These are phyloP conservation scores for Inga oerstediana DNA, from an alignment of 306 rosid species.

Conservation along the genomic window DNA sequence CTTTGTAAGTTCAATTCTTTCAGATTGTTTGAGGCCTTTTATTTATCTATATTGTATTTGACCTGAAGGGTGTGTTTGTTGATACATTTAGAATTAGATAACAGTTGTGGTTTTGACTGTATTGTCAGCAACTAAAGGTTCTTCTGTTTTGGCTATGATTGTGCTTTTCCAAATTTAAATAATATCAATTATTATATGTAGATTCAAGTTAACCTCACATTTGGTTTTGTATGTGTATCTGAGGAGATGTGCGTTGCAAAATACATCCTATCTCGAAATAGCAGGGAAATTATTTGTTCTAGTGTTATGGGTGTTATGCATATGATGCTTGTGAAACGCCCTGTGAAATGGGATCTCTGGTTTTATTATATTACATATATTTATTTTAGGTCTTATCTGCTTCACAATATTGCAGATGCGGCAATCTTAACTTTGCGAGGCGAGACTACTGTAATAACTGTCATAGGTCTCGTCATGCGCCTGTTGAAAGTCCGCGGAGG, in stretches of 20 bases:
- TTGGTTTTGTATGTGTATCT: not conserved
- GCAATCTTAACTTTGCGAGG: slow-evolving; percentile 92
- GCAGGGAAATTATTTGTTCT: not conserved
- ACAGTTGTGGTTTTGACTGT: not conserved
- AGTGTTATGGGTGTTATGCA: not conserved
- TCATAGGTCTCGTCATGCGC: slow-evolving; percentile 66
- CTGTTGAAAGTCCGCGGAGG: slow-evolving; percentile 82
- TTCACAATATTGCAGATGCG: slow-evolving; percentile 61
- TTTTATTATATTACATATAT: not conserved
- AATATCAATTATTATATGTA: not conserved
- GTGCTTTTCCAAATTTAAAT: not conserved
- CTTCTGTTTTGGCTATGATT: not conserved
- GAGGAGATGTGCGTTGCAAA: not conserved
- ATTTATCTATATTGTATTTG: not conserved
- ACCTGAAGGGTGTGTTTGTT: not conserved
- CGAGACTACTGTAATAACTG: slow-evolving; percentile 88
- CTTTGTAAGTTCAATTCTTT: slow-evolving; percentile 57
- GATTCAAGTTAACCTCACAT: not conserved
- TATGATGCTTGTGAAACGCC: not conserved
- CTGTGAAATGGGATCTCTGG: not conserved
- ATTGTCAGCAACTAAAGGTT: not conserved
- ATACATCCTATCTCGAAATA: not conserved
- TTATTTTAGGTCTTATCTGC: not conserved
- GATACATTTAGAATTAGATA: slow-evolving; percentile 8
- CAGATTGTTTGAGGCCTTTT: slow-evolving; percentile 14